Evolutionary conservation across 352 stramenopile genomes (phyloP).

Genomic region (Globisporangium recalcitrans): DNA sequence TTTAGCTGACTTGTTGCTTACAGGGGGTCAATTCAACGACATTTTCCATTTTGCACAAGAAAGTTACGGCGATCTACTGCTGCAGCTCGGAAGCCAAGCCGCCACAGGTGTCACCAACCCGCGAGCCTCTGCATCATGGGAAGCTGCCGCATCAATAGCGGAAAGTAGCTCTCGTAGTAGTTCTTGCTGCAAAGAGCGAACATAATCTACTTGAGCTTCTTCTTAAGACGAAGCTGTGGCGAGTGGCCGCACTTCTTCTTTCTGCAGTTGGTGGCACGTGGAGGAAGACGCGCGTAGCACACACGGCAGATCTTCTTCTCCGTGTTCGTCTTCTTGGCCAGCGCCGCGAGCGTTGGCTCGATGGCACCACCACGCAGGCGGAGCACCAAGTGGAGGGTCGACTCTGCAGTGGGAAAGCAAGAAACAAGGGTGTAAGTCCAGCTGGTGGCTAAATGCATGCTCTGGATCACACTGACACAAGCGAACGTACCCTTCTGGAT

Average conservation of each 20-base stretch:
- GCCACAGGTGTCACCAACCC: not conserved
- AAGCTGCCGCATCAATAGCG: slow-evolving; percentile 2
- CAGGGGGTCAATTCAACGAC: slow-evolving; percentile 14
- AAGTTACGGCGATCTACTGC: not conserved
- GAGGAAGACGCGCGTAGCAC: slow-evolving; percentile 99
- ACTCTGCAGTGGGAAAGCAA: slow-evolving; percentile 51
- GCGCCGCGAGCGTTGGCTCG: slow-evolving; percentile 95
- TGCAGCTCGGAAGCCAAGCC: not conserved
- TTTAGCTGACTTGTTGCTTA: slow-evolving; percentile 7
- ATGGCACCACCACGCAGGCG: slow-evolving; percentile 91
- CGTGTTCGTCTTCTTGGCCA: slow-evolving; percentile 99
- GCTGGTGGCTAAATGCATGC: not conserved
- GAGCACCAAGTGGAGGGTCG: slow-evolving; percentile 95
- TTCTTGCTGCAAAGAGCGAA: not conserved
- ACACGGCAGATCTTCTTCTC: slow-evolving; percentile 99
- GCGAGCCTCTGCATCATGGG: not conserved
- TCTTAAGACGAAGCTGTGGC: slow-evolving; percentile 99
- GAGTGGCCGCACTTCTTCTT: slow-evolving; percentile 99
- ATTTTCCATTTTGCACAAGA: slow-evolving; percentile 16
- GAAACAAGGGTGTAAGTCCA: not conserved
- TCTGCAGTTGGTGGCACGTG: slow-evolving; percentile 99
- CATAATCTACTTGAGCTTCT: slow-evolving; percentile 99
- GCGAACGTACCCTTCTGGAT: slow-evolving; percentile 86
- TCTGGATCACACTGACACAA: not conserved
- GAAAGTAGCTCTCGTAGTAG: slow-evolving; percentile 3